Percentiles rank a stretch among this genome's conserved stretches.
Conservation (phyloP, 2,329 filamentous ascomycete species). For the Arthroderma sp. region DNA sequence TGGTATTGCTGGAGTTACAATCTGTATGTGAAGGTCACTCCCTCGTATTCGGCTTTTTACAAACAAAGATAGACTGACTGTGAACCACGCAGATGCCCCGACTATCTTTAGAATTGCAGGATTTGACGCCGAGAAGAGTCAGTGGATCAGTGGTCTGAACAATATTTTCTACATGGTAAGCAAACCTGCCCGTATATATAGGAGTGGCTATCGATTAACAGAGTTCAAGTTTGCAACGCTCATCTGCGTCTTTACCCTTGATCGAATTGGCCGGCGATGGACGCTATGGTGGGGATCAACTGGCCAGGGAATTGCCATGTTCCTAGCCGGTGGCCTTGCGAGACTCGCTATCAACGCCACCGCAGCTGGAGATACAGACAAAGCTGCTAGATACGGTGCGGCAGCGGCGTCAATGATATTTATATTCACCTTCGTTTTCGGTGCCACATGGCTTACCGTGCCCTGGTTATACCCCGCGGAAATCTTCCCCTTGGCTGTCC, state of each 20-base stretch:
- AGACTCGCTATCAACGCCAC: conserved; percentile 40
- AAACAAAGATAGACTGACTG: background rate
- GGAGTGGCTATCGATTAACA: background rate
- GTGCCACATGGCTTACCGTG: conserved; percentile 49
- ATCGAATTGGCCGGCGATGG: conserved; percentile 55
- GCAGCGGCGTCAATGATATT: conserved; percentile 61
- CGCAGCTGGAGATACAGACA: conserved; percentile 32
- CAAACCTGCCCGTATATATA: background rate
- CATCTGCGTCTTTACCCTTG: conserved; percentile 56
- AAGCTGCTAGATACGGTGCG: conserved; percentile 42
- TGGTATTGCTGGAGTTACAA: conserved; percentile 55
- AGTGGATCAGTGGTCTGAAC: conserved; percentile 50
- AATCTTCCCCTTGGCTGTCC: conserved; percentile 52
- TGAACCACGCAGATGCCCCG: conserved; percentile 25
- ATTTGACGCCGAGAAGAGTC: conserved; percentile 45
- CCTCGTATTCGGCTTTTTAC: no score
- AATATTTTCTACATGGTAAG: conserved; percentile 44
- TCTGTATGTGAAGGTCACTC: conserved; percentile 28
- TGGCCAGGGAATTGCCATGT: conserved; percentile 54
- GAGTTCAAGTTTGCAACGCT: conserved; percentile 45
- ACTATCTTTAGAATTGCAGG: conserved; percentile 56
- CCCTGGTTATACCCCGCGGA: conserved; percentile 52
- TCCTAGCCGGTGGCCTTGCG: conserved; percentile 51
- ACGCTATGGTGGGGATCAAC: conserved; percentile 56
- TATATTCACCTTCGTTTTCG: conserved; percentile 50